Conservation (phyloP, 768 basidiomycete species). For the Agaricus sinodeliciosus region DNA sequence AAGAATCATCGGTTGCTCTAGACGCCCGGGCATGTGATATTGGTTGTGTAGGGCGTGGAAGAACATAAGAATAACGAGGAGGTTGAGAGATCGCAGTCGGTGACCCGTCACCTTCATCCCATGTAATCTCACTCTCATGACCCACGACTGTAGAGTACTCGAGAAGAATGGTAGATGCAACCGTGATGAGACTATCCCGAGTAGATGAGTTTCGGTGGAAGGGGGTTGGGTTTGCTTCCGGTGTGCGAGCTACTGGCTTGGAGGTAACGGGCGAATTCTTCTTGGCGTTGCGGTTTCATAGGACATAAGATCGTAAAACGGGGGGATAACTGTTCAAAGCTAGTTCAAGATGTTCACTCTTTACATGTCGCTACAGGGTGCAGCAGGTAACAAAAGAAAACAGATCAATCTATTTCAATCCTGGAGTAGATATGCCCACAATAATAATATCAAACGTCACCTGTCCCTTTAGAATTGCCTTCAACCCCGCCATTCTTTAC, state of each 20-base stretch:
- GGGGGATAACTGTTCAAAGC: too few relatives aligned
- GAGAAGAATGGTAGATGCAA: neutral
- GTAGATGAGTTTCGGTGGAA: neutral
- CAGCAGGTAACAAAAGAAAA: too few relatives aligned
- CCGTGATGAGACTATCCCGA: neutral
- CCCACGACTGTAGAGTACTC: neutral
- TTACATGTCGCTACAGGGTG: too few relatives aligned
- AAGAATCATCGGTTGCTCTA: neutral
- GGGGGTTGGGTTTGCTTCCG: too few relatives aligned
- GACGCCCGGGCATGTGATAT: neutral
- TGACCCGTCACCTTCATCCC: neutral
- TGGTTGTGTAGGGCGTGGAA: neutral
- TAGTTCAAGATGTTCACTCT: too few relatives aligned
- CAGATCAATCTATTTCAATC: too few relatives aligned
- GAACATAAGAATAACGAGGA: neutral
- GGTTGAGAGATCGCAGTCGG: neutral
- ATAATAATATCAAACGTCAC: too few relatives aligned
- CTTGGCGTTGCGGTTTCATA: neutral
- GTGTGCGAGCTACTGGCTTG: neutral
- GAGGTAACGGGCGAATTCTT: neutral
- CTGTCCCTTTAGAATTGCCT: slow-evolving; percentile 19
- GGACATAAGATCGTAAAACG: too few relatives aligned
- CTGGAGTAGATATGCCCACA: too few relatives aligned
- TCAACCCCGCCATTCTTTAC: slow-evolving; percentile 38
- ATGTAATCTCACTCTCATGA: neutral